phyloP scores from a whole-genome alignment of 805 yeast species.

The Dipodascus albidus region DNA sequence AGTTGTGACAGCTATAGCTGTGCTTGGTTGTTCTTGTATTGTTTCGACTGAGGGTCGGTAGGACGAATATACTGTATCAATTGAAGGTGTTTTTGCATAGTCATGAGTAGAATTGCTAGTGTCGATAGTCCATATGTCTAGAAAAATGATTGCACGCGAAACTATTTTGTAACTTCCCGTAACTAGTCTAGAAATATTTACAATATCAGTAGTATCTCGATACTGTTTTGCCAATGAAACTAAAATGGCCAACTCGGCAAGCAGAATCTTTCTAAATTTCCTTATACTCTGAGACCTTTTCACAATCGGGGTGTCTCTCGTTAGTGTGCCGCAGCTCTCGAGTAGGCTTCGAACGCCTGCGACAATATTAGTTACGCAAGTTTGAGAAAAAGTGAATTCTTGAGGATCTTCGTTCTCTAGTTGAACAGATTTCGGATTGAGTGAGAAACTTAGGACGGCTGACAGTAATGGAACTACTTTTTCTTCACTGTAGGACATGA shows the following conservation, averaged over 20 bases:
- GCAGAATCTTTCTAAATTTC: slow-evolving; percentile 25
- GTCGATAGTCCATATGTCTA: slow-evolving; percentile 22
- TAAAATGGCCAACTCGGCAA: slow-evolving; percentile 29
- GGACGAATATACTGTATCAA: not conserved
- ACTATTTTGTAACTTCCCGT: slow-evolving; percentile 23
- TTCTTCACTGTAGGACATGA: slow-evolving; percentile 26
- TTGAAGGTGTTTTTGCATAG: not conserved
- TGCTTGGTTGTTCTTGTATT: not conserved
- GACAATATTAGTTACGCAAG: slow-evolving; percentile 27
- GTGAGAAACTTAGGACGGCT: slow-evolving; percentile 25
- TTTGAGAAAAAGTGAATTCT: slow-evolving; percentile 23
- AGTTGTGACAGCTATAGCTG: not conserved
- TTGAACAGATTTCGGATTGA: slow-evolving; percentile 23
- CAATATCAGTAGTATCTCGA: slow-evolving; percentile 20
- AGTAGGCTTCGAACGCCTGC: slow-evolving; percentile 29
- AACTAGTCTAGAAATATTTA: slow-evolving; percentile 22
- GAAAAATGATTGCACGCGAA: slow-evolving; percentile 22
- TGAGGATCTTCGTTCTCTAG: slow-evolving; percentile 4
- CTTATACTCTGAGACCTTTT: slow-evolving; percentile 20
- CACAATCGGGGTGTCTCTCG: slow-evolving; percentile 24
- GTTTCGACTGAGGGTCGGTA: slow-evolving; percentile 3
- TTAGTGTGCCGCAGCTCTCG: slow-evolving; percentile 24
- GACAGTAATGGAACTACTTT: slow-evolving; percentile 27
- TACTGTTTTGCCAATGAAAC: slow-evolving; percentile 28
- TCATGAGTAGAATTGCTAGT: slow-evolving; percentile 7